Base-by-base conservation (phyloP, 345 rosid genomes). In the Gossypium arboreum region DNA sequence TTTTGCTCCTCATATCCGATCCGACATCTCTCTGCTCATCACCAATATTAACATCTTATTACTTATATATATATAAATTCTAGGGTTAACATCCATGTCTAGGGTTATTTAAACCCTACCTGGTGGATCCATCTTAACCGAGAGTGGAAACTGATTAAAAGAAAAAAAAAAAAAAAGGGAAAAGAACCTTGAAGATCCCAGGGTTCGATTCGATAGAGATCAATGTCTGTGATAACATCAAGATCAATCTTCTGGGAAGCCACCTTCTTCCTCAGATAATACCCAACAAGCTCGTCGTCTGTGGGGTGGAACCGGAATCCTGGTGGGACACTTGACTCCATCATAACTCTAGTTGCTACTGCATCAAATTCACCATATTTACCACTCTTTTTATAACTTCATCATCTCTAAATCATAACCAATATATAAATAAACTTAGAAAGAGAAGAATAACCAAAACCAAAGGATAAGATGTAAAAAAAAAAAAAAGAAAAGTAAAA, bases 301-400 rank as follows among this genome's bases (percentile, higher is more conserved):
- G 98, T 94, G 1, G 98, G 98, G 76, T 94, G 97, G 76, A 94
- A 92, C 71, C 98, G 87, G 78, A 94, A 94, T 63, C 98, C 98
- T 2, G 98, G 99, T 77, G 99, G 99, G 79, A 95, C 96, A 81
- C 94, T 86, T 6, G 89, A 90, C 81, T 92, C 98, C 92, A 88
- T 90, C 81, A 81, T 81, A 78, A 16, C 68, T 7, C 20, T 24
- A 66, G 44, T 2, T 44, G 68, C 75, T 77, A 85, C 90, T 89
- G 89, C 83, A 83, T 83, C 77, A 79, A 84, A 71, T 88, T 85
- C 83, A 87, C 58, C 74, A 80, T 71, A 5, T 47, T 2, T 34
- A 76, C 48, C 57, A 65, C 29, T 68, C 20, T 20, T 56, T 25
- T 29, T 25, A 64, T 43, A 17, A 39, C 78, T 83, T 48, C 74